Evolutionary conservation across 23 red algal genomes (phyloP).

Genomic region (Pyropia yezoensis): DNA sequence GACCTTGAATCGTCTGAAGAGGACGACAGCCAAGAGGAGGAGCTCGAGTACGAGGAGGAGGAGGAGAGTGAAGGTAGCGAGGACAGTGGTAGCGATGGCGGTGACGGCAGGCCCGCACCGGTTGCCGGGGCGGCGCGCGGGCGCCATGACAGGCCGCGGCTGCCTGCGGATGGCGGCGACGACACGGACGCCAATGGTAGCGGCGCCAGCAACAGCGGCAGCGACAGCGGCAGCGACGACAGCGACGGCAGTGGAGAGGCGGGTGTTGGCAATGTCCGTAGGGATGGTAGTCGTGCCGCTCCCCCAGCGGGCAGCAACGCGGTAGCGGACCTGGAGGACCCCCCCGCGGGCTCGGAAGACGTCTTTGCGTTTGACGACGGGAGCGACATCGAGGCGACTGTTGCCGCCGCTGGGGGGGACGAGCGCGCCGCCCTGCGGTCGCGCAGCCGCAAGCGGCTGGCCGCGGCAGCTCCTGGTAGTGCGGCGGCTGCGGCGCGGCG

Average conservation of each 20-base stretch:
- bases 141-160: background rate
- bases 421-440: no score
- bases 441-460: no score
- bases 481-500: no score
- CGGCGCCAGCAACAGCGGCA: background rate
- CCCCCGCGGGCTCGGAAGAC: no score
- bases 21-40: slow-evolving; percentile 1
- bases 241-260: background rate
- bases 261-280: background rate
- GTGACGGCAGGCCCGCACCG: background rate
- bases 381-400: no score
- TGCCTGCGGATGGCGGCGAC: background rate
- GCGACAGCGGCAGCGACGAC: background rate
- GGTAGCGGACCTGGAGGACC: no score
- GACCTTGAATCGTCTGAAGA: slow-evolving; percentile 3
- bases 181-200: background rate
- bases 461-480: no score
- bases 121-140: background rate
- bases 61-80: background rate
- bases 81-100: background rate
- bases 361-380: no score
- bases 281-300: no score
- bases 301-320: no score
- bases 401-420: no score
- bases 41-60: background rate